Base-by-base conservation (phyloP, 306 rosid species). In the Erythrophleum fordii region DNA sequence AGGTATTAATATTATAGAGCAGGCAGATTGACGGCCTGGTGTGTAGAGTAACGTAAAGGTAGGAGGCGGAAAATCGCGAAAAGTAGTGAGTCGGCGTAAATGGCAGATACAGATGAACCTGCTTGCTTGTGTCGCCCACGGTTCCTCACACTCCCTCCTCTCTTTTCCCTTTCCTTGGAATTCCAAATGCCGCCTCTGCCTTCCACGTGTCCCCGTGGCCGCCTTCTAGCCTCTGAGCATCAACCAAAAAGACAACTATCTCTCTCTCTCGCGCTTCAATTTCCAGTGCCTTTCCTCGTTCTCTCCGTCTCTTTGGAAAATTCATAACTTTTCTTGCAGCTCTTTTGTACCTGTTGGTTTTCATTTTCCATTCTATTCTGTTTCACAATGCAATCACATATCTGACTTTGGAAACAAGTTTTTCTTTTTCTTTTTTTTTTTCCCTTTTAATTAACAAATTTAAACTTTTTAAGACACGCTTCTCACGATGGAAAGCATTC, bases 251-350 rank as follows among this genome's bases (percentile, higher is more conserved):
- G n/a, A 1, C 34, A 31, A 31, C 17, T 12, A 3, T 14, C 49
- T 2, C 22, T 22, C 18, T 26, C 65, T 26, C 20, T 8, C 48
- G 16, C 73, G 29, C 20, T 69, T 25, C 55, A 42, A 45, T 23
- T 49, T 23, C 69, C 23, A 3, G 8, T 18, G 71, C 59, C 29
- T 3, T 59, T 70, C 62, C 72, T 79, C 77, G 61, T 31, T 11
- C 62, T 46, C 71, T 58, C 53, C 49, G 77, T 59, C 69, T 3
- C 48, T 34, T 1, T 1, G 58, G 25, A 52, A 52, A 39, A 4
- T 55, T 5, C 13, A 7, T 22, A 8, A 5, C 35, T 5, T 42
- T 62, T 42, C 11, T 20, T 3, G 1, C 8, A 8, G 17, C 22
- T 31, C 22, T 72, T 25, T 48, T 29, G 8, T 28, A n/a, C n/a